A percentile compares a stretch with the other conserved stretches of the same genome.
These are phyloP conservation scores for Myxozyma monticola DNA, from an alignment of 805 yeast species.

Conservation along the genomic window DNA sequence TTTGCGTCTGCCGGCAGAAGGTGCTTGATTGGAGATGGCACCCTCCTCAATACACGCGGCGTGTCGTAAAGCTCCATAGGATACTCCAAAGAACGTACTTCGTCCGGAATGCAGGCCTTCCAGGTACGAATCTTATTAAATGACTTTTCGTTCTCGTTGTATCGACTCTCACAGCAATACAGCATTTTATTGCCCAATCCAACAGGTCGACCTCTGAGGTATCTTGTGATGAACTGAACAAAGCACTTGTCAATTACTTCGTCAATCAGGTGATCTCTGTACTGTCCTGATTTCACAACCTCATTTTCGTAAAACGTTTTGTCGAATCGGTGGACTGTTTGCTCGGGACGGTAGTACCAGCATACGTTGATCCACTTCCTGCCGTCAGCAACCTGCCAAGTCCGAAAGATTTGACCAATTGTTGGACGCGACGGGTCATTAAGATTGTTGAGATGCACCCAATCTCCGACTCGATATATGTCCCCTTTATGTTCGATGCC, in stretches of 20 bases:
- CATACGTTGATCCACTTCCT: constrained; percentile 88
- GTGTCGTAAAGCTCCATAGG: constrained; percentile 65
- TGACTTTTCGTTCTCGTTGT: constrained; percentile 83
- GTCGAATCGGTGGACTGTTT: constrained; percentile 92
- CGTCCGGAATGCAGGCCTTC: constrained; percentile 98
- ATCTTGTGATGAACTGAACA: constrained; percentile 90
- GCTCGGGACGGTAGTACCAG: constrained; percentile 98
- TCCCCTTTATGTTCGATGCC: constrained; percentile 69
- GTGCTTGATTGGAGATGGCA: constrained; percentile 81
- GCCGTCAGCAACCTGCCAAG: constrained; percentile 82
- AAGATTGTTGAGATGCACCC: constrained; percentile 86
- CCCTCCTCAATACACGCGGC: constrained; percentile 67
- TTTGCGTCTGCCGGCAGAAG: constrained; percentile 74
- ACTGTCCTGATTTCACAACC: constrained; percentile 95
- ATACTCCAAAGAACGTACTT: constrained; percentile 69
- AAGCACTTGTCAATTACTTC: constrained; percentile 93
- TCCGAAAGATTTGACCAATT: constrained; percentile 87
- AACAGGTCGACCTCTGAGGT: constrained; percentile 89
- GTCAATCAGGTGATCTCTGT: constrained; percentile 85
- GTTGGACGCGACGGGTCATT: constrained; percentile 89
- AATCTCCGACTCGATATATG: constrained; percentile 83
- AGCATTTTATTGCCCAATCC: constrained; percentile 67
- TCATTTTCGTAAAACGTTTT: constrained; percentile 88
- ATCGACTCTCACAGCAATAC: constrained; percentile 92
- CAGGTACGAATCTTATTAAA: constrained; percentile 96